These are phyloP conservation scores for Citrullus amarus DNA, from an alignment of 306 rosid genomes.

Conservation along the genomic window DNA sequence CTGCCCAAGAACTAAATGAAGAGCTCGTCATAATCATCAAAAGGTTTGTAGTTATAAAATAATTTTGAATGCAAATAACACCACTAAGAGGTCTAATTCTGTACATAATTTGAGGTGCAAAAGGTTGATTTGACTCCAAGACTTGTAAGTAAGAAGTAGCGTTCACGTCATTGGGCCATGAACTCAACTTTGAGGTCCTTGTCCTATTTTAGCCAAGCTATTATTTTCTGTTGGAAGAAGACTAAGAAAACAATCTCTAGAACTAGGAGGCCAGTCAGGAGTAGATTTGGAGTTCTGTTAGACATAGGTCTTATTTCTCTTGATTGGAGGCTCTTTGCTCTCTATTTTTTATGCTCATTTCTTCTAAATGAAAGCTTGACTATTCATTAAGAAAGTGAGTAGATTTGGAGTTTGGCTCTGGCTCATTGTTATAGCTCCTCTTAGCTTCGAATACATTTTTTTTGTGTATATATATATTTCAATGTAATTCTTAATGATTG, in stretches of 20 bases:
- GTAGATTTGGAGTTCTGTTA: not conserved
- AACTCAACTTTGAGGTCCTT: not conserved
- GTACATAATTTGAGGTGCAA: not conserved
- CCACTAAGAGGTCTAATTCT: not conserved
- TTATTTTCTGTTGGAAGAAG: not conserved
- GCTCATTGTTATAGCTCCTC: no score
- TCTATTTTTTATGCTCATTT: no score
- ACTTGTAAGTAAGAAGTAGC: not conserved
- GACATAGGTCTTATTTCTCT: no score
- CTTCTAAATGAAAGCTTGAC: no score
- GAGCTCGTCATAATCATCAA: not conserved
- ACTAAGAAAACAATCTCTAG: not conserved
- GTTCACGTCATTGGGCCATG: not conserved
- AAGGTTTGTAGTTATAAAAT: not conserved
- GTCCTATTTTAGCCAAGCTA: not conserved
- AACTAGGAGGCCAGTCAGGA: not conserved
- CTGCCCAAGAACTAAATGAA: not conserved
- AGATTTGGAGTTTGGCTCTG: no score
- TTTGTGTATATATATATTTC: no score
- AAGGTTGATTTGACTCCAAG: not conserved
- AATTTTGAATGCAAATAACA: not conserved
- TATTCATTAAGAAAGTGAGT: no score
- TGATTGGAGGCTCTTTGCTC: no score
- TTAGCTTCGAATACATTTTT: no score
- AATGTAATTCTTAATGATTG: no score